phyloP scores from a whole-genome alignment of 768 basidiomycete species.

The Cyclocybe aegerita region DNA sequence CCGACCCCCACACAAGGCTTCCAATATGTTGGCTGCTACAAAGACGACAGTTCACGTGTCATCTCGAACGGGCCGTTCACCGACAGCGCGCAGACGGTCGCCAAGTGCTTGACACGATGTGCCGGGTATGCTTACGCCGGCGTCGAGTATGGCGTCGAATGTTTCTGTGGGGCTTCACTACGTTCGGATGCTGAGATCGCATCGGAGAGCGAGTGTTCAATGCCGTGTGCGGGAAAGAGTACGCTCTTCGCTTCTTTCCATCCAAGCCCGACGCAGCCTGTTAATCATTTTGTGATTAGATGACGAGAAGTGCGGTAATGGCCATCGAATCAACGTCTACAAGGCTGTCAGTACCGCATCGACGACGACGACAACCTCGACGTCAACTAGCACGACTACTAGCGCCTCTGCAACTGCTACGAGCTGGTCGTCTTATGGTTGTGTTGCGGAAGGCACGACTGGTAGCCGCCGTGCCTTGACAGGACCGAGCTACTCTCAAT shows the following conservation, averaged over 20 bases:
- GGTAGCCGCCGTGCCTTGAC: conserved; percentile 31
- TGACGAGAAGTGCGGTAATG: conserved; percentile 28
- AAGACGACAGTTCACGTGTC: conserved; percentile 20
- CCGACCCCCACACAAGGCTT: conserved; percentile 13
- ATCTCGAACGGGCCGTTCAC: conserved; percentile 18
- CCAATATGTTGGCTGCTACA: conserved; percentile 27
- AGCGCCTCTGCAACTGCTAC: conserved; percentile 13
- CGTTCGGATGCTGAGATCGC: conserved; percentile 15
- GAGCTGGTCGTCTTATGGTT: conserved; percentile 16
- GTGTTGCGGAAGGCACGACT: conserved; percentile 28
- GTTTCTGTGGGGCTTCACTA: conserved; percentile 28
- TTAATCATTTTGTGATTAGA: conserved; percentile 14
- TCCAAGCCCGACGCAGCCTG: not conserved
- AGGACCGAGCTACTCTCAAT: conserved; percentile 19
- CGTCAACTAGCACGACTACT: conserved; percentile 9
- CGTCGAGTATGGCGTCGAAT: conserved; percentile 31
- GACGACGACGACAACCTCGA: not conserved
- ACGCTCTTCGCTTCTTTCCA: conserved; percentile 5
- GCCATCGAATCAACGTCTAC: conserved; percentile 26
- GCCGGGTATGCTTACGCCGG: conserved; percentile 28
- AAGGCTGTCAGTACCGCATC: conserved; percentile 9
- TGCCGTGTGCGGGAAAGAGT: conserved; percentile 31
- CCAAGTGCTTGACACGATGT: conserved; percentile 27
- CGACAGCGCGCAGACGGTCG: conserved; percentile 22
- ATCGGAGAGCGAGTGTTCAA: conserved; percentile 26